Conservation (phyloP, 306 rosid species). For the Quercus ilex region DNA sequence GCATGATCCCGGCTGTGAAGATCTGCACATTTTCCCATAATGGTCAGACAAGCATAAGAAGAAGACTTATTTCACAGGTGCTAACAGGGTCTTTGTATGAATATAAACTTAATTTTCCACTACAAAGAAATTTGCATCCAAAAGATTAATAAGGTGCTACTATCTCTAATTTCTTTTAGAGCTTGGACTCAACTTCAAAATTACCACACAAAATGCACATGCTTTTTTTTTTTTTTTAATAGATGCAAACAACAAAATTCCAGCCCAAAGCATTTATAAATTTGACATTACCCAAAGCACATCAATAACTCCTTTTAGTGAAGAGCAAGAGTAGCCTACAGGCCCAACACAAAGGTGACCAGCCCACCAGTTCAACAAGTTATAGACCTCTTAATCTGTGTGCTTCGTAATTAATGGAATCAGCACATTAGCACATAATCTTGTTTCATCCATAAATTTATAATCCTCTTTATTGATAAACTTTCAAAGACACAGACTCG, state of each 20-base stretch:
- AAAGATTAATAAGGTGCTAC: neutral
- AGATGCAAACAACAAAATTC: neutral
- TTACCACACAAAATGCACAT: neutral
- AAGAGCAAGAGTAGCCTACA: no score
- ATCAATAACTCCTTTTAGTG: neutral
- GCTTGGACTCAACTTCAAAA: neutral
- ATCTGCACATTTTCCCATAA: conserved; percentile 46
- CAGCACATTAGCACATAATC: neutral
- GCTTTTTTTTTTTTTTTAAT: neutral
- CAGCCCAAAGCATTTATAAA: neutral
- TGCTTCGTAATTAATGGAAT: neutral
- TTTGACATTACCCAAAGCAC: neutral
- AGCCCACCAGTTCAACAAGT: neutral
- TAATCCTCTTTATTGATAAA: neutral
- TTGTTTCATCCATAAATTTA: neutral
- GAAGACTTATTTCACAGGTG: neutral
- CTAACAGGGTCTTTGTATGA: neutral
- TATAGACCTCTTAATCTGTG: neutral
- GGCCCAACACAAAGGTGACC: neutral
- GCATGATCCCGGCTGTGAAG: conserved; percentile 72
- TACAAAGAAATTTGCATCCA: neutral
- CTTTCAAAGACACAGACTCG: neutral
- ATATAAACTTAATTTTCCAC: neutral
- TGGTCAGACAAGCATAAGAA: conserved; percentile 8
- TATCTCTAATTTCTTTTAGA: neutral